phyloP scores from a whole-genome alignment of 2,329 filamentous ascomycete species.

The Phialemonium atrogriseum region DNA sequence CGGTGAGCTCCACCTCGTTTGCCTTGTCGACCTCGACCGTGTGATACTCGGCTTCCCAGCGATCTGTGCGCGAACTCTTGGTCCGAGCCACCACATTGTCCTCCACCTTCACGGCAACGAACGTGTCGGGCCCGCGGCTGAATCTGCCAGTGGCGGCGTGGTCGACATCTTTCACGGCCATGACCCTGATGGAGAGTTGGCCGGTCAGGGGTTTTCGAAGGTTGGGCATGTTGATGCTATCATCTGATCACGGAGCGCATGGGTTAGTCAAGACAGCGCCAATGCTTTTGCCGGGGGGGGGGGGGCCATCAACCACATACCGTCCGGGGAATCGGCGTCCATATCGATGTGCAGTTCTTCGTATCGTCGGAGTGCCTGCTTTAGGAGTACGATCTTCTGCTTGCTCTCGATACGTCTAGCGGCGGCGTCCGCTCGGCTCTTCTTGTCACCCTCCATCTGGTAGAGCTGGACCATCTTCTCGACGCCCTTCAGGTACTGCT shows the following conservation, averaged over 20 bases:
- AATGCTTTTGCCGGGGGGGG: too few species aligned
- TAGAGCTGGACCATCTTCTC: conserved; percentile 99
- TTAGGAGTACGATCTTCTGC: conserved; percentile 93
- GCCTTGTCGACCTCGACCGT: conserved; percentile 95
- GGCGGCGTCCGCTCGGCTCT: conserved; percentile 89
- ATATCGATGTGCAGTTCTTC: conserved; percentile 95
- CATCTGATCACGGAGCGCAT: conserved; percentile 57
- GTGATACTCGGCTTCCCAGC: conserved; percentile 87
- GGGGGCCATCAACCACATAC: conserved; percentile 42
- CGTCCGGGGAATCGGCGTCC: conserved; percentile 72
- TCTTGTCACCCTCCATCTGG: conserved; percentile 92
- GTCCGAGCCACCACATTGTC: conserved; percentile 87
- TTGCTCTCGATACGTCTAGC: conserved; percentile 87
- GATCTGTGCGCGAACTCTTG: conserved; percentile 74
- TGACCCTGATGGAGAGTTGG: conserved; percentile 76
- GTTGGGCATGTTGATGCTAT: conserved; percentile 92
- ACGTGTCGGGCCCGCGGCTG: conserved; percentile 85
- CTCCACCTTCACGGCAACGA: conserved; percentile 93
- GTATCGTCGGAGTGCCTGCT: conserved; percentile 93
- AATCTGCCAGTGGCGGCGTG: conserved; percentile 81
- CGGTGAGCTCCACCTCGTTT: conserved; percentile 94
- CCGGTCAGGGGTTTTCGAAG: conserved; percentile 93
- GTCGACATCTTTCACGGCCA: conserved; percentile 88
- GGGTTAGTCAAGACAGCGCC: conserved; percentile 17
- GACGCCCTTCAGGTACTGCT: conserved; percentile 97